These are phyloP conservation scores for Sporothrix sp. DNA, from an alignment of 2,329 filamentous ascomycete genomes.

Conservation along the genomic window DNA sequence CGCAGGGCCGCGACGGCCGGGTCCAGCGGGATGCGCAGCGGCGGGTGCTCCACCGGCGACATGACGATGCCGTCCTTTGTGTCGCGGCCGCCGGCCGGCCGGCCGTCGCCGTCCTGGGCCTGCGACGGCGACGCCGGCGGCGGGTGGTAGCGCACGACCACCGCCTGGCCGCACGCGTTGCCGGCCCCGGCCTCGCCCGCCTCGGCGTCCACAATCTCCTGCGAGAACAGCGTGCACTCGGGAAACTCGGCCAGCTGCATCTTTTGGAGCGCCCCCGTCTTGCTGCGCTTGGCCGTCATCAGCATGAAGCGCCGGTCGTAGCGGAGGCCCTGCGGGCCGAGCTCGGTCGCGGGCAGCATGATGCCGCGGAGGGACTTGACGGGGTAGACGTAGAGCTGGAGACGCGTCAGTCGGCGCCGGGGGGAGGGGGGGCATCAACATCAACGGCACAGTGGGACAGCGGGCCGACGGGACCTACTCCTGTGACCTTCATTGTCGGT, in stretches of 20 bases:
- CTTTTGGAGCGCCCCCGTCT: slow-evolving; percentile 36
- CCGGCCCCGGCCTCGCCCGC: background rate
- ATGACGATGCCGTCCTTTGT: slow-evolving; percentile 3
- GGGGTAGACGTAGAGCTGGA: slow-evolving; percentile 59
- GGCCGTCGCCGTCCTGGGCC: slow-evolving; percentile 22
- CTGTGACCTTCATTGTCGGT: slow-evolving; percentile 8
- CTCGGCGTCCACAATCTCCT: slow-evolving; percentile 35
- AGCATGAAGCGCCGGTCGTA: slow-evolving; percentile 66
- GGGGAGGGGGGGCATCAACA: background rate
- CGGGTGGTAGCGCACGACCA: slow-evolving; percentile 35
- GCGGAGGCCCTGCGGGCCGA: slow-evolving; percentile 52
- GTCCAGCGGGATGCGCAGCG: slow-evolving; percentile 39
- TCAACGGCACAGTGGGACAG: no score
- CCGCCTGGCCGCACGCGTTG: slow-evolving; percentile 8
- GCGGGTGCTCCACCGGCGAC: slow-evolving; percentile 10
- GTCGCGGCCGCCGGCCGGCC: background rate
- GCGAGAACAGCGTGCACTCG: slow-evolving; percentile 54
- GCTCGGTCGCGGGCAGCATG: slow-evolving; percentile 38
- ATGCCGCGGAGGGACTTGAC: slow-evolving; percentile 63
- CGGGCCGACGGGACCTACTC: background rate
- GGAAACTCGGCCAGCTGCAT: slow-evolving; percentile 51
- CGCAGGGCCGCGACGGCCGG: slow-evolving; percentile 39
- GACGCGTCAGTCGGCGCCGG: background rate
- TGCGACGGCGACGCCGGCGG: no score
- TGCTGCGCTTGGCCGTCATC: slow-evolving; percentile 36